These are phyloP conservation scores for Pyrenopolyporus hunteri DNA, from an alignment of 495 filamentous ascomycete species.

Conservation along the genomic window DNA sequence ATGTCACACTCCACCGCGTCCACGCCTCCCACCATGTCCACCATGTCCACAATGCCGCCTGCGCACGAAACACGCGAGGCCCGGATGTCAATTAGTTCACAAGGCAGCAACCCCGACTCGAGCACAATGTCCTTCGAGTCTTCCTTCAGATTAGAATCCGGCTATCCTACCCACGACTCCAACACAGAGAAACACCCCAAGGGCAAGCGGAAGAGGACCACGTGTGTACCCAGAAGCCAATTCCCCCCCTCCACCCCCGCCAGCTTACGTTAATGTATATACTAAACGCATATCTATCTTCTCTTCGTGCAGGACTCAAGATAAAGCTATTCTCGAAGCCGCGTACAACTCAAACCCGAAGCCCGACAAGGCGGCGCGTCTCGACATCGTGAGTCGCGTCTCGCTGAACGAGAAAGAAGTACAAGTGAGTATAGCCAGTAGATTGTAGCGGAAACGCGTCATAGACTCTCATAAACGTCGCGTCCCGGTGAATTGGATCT, in stretches of 20 bases:
- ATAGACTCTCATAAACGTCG: background rate
- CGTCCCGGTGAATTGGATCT: slow-evolving; percentile 20
- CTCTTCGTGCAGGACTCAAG: slow-evolving; percentile 67
- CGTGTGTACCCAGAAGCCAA: slow-evolving; percentile 47
- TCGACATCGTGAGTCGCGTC: slow-evolving; percentile 82
- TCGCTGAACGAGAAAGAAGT: slow-evolving; percentile 96
- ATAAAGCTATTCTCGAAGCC: slow-evolving; percentile 87
- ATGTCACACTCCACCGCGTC: slow-evolving; percentile 43
- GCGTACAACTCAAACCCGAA: slow-evolving; percentile 87
- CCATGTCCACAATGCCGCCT: slow-evolving; percentile 32
- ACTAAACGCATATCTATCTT: slow-evolving; percentile 14
- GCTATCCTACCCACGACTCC: slow-evolving; percentile 40
- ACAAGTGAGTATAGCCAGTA: slow-evolving; percentile 68
- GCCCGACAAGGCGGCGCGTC: slow-evolving; percentile 87
- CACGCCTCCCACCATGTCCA: slow-evolving; percentile 36
- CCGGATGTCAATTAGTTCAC: slow-evolving; percentile 38
- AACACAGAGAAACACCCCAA: slow-evolving; percentile 50
- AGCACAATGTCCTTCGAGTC: slow-evolving; percentile 42
- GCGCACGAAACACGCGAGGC: slow-evolving; percentile 31
- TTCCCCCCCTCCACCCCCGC: background rate
- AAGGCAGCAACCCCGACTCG: slow-evolving; percentile 39
- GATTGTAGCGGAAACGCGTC: background rate
- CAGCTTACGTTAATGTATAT: slow-evolving; percentile 10
- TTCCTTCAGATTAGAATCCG: slow-evolving; percentile 40
- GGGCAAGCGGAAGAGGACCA: slow-evolving; percentile 61